These are phyloP conservation scores for Metschnikowia anglica DNA, from an alignment of 805 yeast genomes.

Conservation along the genomic window DNA sequence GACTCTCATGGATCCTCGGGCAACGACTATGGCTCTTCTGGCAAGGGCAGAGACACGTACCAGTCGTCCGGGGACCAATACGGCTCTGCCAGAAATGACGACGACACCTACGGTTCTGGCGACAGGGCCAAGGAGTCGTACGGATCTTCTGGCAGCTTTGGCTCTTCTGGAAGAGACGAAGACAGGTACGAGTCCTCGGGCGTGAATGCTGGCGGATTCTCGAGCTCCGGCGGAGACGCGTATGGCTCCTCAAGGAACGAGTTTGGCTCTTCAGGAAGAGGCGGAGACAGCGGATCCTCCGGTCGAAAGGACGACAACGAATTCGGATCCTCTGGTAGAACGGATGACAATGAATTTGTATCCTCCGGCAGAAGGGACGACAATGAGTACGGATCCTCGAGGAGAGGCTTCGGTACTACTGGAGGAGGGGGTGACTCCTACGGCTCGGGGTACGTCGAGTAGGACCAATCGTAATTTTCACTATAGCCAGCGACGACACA, in stretches of 20 bases:
- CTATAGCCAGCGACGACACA: not conserved
- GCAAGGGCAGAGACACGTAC: constrained; percentile 13
- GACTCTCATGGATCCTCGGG: constrained; percentile 27
- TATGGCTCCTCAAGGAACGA: constrained; percentile 3
- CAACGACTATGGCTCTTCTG: constrained; percentile 24
- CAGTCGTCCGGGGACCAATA: not conserved
- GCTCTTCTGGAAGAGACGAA: constrained; percentile 7
- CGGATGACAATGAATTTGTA: too few species aligned
- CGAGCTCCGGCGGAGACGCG: constrained; percentile 11
- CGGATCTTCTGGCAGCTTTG: not conserved
- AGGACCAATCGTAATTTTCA: not conserved
- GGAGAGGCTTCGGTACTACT: constrained; percentile 23
- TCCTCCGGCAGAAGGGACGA: too few species aligned
- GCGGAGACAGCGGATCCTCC: constrained; percentile 21
- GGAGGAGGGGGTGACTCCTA: constrained; percentile 21
- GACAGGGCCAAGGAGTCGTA: constrained; percentile 3
- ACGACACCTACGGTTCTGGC: constrained; percentile 22
- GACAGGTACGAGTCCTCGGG: constrained; percentile 17
- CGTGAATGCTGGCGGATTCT: not conserved
- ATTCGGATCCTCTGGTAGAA: too few species aligned
- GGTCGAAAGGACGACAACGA: constrained; percentile 3
- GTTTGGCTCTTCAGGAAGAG: not conserved
- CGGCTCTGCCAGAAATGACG: not conserved
- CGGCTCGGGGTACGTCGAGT: constrained; percentile 10
- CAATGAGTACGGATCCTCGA: constrained; percentile 5